phyloP scores from a whole-genome alignment of 768 basidiomycete species.

The Punctularia strigosozonata region DNA sequence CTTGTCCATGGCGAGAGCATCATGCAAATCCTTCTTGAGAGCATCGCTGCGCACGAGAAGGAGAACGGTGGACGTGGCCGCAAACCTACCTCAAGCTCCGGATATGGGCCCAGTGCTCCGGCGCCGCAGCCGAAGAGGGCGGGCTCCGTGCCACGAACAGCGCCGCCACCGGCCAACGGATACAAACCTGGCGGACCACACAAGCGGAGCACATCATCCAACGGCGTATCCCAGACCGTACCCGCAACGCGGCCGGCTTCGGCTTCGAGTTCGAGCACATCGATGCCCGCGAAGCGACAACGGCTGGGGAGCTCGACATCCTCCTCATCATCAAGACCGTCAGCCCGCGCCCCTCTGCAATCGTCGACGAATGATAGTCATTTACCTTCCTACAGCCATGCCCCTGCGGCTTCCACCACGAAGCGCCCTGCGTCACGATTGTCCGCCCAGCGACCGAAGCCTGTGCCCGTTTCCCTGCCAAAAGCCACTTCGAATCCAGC shows the following conservation, averaged over 20 bases:
- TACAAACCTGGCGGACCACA: conserved; percentile 54
- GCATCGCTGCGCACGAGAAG: conserved; percentile 53
- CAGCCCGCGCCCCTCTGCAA: neutral
- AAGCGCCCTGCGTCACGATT: conserved; percentile 5
- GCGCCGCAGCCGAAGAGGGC: conserved; percentile 42
- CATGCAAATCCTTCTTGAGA: conserved; percentile 66
- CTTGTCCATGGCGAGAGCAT: conserved; percentile 78
- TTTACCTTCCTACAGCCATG: no score
- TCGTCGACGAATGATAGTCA: neutral
- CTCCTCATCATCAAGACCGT: neutral
- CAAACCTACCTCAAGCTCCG: conserved; percentile 23
- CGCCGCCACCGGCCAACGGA: conserved; percentile 21
- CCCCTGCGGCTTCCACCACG: no score
- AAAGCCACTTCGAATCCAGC: conserved; percentile 40
- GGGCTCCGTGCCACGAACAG: conserved; percentile 15
- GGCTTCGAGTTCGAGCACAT: conserved; percentile 9
- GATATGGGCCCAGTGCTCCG: conserved; percentile 50
- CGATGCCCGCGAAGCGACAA: neutral
- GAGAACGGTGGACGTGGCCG: conserved; percentile 53
- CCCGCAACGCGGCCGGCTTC: conserved; percentile 3
- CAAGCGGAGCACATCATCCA: conserved; percentile 31
- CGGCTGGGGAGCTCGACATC: neutral
- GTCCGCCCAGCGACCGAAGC: conserved; percentile 26
- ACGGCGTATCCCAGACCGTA: conserved; percentile 7
- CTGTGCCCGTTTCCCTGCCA: conserved; percentile 37